These are phyloP conservation scores for Parmelia sp. DNA, from an alignment of 495 filamentous ascomycete genomes.

Conservation along the genomic window DNA sequence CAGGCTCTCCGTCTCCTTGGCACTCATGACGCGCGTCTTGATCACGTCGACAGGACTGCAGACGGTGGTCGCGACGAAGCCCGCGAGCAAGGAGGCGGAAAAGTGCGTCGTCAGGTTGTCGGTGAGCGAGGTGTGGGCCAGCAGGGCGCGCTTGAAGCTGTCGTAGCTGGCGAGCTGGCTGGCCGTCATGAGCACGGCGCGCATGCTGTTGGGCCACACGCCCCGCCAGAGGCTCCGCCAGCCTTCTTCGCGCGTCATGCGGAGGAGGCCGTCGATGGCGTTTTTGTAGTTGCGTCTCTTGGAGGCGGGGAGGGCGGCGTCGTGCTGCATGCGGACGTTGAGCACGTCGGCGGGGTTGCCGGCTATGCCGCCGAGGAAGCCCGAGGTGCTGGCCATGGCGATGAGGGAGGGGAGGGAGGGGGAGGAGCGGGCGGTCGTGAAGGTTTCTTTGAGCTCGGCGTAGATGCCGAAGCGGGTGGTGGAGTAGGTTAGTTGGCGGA, in stretches of 20 bases:
- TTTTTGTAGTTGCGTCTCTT: conserved; percentile 83
- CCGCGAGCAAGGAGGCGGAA: conserved; percentile 74
- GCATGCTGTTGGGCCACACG: conserved; percentile 82
- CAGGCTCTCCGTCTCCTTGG: conserved; percentile 54
- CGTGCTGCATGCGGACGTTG: conserved; percentile 98
- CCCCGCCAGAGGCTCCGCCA: conserved; percentile 69
- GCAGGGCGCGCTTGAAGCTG: conserved; percentile 73
- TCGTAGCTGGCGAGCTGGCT: conserved; percentile 89
- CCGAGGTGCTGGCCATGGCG: conserved; percentile 72
- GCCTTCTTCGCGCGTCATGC: conserved; percentile 80
- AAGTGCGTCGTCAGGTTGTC: conserved; percentile 85
- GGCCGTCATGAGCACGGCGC: conserved; percentile 91
- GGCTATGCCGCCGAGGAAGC: conserved; percentile 80
- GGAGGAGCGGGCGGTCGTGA: conserved; percentile 44
- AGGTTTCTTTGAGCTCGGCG: conserved; percentile 75
- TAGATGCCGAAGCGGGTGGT: conserved; percentile 40
- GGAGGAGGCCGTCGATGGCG: conserved; percentile 76
- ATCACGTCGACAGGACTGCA: conserved; percentile 96
- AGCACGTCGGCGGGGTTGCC: conserved; percentile 94
- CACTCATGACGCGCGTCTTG: conserved; percentile 91
- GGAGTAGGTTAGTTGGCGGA: conserved; percentile 63
- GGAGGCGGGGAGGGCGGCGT: conserved; percentile 66
- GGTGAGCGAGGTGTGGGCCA: conserved; percentile 56
- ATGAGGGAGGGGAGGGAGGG: conserved; percentile 64
- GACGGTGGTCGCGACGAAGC: conserved; percentile 89